phyloP scores from a whole-genome alignment of 169 alveolate genomes.

The Plasmodium berghei region DNA sequence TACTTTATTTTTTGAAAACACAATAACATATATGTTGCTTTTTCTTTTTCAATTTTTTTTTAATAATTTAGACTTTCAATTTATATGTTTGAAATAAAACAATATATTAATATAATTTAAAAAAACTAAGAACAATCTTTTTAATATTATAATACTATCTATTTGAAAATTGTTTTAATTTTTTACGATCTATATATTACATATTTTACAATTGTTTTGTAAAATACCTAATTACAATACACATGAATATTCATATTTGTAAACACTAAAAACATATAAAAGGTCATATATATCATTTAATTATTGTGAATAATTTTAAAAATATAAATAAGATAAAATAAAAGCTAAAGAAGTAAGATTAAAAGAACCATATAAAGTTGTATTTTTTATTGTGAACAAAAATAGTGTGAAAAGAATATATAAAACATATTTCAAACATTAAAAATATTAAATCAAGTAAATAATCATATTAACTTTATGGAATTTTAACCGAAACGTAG shows the following conservation, averaged over 20 bases:
- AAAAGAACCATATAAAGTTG: not conserved
- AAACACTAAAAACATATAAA: not conserved
- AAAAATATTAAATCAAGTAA: conserved; percentile 17
- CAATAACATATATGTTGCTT: not conserved
- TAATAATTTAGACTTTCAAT: conserved; percentile 4
- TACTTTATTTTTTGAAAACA: not conserved
- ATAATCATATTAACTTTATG: not conserved
- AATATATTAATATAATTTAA: not conserved
- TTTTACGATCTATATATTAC: not conserved
- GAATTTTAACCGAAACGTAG: not conserved
- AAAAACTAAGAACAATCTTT: not conserved
- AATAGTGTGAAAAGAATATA: conserved; percentile 3
- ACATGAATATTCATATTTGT: not conserved
- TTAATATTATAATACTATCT: not conserved
- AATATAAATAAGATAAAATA: not conserved
- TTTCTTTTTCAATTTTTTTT: not conserved
- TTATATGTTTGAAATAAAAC: conserved; percentile 1
- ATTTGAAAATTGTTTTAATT: not conserved
- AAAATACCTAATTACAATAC: not conserved
- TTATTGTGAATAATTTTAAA: conserved; percentile 1
- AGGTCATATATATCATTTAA: not conserved
- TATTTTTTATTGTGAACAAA: not conserved
- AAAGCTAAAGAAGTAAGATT: not conserved
- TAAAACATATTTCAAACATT: not conserved
- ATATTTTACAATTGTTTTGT: not conserved